phyloP scores from a whole-genome alignment of 495 filamentous ascomycete species.

The Aspergillus kassunensis region DNA sequence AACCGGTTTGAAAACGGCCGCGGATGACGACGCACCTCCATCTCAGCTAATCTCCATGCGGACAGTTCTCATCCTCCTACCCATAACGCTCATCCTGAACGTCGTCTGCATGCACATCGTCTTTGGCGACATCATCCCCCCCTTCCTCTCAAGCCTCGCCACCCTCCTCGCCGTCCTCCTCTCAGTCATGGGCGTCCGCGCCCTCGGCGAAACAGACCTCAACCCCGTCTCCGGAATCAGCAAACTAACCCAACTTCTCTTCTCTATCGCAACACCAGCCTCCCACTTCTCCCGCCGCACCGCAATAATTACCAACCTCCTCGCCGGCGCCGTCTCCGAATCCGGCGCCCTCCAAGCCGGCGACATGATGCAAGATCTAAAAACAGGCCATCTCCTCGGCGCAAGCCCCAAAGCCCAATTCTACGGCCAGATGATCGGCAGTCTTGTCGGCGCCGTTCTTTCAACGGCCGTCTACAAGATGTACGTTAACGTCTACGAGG shows the following conservation, averaged over 20 bases:
- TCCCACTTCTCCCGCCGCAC: constrained; percentile 55
- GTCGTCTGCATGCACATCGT: constrained; percentile 72
- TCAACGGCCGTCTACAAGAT: constrained; percentile 85
- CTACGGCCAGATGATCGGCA: constrained; percentile 91
- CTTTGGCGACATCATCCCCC: constrained; percentile 59
- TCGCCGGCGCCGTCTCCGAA: constrained; percentile 87
- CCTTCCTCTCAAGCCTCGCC: constrained; percentile 72
- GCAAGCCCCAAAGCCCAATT: constrained; percentile 94
- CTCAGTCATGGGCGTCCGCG: constrained; percentile 92
- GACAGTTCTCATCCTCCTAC: constrained; percentile 68
- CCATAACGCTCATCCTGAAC: constrained; percentile 74
- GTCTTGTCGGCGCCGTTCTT: constrained; percentile 80
- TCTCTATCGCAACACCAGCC: constrained; percentile 79
- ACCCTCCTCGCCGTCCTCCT: constrained; percentile 84
- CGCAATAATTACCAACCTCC: constrained; percentile 84
- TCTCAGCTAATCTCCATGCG: constrained; percentile 74
- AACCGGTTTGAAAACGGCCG: constrained; percentile 11
- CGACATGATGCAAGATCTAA: constrained; percentile 97
- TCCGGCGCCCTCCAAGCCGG: constrained; percentile 92
- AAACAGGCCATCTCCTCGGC: constrained; percentile 90
- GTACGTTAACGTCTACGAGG: constrained; percentile 83
- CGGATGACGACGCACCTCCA: constrained; percentile 71
- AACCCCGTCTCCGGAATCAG: constrained; percentile 96
- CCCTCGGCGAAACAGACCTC: constrained; percentile 91
- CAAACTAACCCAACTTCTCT: constrained; percentile 93